phyloP scores from a whole-genome alignment of 2,329 filamentous ascomycete genomes.

The Aureobasidium sp. region DNA sequence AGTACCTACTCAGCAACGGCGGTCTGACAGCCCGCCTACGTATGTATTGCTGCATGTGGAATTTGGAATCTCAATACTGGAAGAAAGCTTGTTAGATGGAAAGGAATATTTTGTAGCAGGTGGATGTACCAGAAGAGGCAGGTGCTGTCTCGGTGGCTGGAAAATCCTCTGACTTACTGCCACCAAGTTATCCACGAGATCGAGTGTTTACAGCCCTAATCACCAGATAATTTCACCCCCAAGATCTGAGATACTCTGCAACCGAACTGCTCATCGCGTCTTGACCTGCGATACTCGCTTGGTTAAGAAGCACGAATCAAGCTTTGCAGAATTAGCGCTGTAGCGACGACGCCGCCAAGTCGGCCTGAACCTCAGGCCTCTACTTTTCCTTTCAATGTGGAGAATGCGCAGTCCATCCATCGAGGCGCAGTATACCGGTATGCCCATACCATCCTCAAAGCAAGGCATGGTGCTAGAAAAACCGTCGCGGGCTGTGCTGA shows the following conservation, averaged over 20 bases:
- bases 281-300: neutral
- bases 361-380: neutral
- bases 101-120: slow-evolving; percentile 1
- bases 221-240: neutral
- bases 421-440: slow-evolving; percentile 3
- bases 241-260: neutral
- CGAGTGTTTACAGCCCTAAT: neutral
- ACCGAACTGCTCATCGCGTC: neutral
- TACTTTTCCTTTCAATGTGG: neutral
- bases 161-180: neutral
- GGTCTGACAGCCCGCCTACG: neutral
- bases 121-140: neutral
- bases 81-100: neutral
- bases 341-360: neutral
- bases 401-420: slow-evolving; percentile 1
- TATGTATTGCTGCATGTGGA: neutral
- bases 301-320: neutral
- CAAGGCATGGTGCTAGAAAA: neutral
- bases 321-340: neutral
- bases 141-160: neutral
- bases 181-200: neutral
- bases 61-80: neutral
- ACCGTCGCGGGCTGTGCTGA: neutral
- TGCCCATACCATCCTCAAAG: neutral
- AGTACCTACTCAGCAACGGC: neutral